These are phyloP conservation scores for Polymyxa betae DNA, from an alignment of 208 protist genomes.

Conservation along the genomic window DNA sequence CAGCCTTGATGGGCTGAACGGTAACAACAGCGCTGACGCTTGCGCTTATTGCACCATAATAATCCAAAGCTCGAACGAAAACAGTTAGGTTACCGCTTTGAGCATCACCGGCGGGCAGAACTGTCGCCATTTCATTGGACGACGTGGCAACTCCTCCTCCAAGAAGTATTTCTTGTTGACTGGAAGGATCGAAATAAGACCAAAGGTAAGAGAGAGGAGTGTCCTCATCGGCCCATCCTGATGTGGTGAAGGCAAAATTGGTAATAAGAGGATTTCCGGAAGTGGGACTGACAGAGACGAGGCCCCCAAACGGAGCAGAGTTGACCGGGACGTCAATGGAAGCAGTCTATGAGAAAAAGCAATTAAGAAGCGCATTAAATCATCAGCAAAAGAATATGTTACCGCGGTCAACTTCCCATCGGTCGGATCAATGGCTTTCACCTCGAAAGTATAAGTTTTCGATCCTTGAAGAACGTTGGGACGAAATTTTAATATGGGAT, in stretches of 20 bases:
- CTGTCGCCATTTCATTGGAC: not conserved
- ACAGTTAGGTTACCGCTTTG: not conserved
- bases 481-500: not conserved
- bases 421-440: not conserved
- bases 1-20: not conserved
- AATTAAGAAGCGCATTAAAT: not conserved
- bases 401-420: not conserved
- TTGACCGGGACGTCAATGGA: constrained; percentile 10
- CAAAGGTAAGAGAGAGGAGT: not conserved
- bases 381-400: too few species aligned
- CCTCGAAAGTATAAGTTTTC: not conserved
- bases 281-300: not conserved
- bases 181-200: not conserved
- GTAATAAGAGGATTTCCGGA: not conserved
- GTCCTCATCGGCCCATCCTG: constrained; percentile 12
- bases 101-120: not conserved
- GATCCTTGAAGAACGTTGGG: not conserved
- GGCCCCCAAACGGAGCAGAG: not conserved
- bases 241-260: not conserved
- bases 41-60: not conserved
- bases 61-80: not conserved
- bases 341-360: not conserved
- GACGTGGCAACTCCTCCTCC: not conserved
- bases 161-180: not conserved
- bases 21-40: not conserved